A percentile compares a stretch with the other conserved stretches of the same genome.
Conservation (phyloP, 1,284 basidiomycete genomes). For the Apiotrichum domesticum region DNA sequence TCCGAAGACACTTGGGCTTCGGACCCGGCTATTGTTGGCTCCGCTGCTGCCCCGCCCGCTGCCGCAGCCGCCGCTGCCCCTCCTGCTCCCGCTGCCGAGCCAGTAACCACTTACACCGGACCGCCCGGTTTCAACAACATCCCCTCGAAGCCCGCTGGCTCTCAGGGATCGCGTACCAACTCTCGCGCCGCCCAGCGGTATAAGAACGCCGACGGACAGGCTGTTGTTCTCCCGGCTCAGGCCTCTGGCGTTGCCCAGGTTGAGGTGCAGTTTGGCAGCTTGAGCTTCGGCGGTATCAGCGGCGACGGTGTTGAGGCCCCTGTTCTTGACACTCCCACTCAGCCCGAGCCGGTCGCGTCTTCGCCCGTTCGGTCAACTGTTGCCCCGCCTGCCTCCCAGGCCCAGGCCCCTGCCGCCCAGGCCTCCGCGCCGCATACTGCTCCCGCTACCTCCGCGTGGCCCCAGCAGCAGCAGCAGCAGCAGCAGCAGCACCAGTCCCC, state of each 20-base stretch:
- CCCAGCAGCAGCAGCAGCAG: no score
- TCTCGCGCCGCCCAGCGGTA: slow-evolving; percentile 43
- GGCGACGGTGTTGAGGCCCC: slow-evolving; percentile 44
- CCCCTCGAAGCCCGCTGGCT: slow-evolving; percentile 22
- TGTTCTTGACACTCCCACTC: slow-evolving; percentile 21
- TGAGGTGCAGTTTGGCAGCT: slow-evolving; percentile 48
- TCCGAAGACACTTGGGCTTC: slow-evolving; percentile 20
- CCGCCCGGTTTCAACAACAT: slow-evolving; percentile 48
- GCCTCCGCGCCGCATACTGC: slow-evolving; percentile 12
- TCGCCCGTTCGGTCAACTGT: slow-evolving; percentile 16
- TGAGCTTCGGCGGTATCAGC: slow-evolving; percentile 46
- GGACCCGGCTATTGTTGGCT: slow-evolving; percentile 42
- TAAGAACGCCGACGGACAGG: slow-evolving; percentile 46
- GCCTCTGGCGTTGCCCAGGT: slow-evolving; percentile 34
- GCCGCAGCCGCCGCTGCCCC: slow-evolving; percentile 3
- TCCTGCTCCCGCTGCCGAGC: slow-evolving; percentile 30
- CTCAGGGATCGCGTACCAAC: slow-evolving; percentile 36
- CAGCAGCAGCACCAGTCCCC: slow-evolving; percentile 12
- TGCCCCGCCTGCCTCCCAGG: slow-evolving; percentile 13
- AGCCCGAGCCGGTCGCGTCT: slow-evolving; percentile 18
- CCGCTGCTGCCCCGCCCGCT: slow-evolving; percentile 18
- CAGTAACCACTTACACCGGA: slow-evolving; percentile 43
- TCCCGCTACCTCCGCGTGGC: slow-evolving; percentile 4
- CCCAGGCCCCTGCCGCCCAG: slow-evolving; percentile 17
- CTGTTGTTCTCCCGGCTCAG: slow-evolving; percentile 43